Percentiles rank a stretch among this genome's conserved stretches.
These are phyloP conservation scores for Rhodotorula glutinis DNA, from an alignment of 1,284 basidiomycete genomes.

Conservation along the genomic window DNA sequence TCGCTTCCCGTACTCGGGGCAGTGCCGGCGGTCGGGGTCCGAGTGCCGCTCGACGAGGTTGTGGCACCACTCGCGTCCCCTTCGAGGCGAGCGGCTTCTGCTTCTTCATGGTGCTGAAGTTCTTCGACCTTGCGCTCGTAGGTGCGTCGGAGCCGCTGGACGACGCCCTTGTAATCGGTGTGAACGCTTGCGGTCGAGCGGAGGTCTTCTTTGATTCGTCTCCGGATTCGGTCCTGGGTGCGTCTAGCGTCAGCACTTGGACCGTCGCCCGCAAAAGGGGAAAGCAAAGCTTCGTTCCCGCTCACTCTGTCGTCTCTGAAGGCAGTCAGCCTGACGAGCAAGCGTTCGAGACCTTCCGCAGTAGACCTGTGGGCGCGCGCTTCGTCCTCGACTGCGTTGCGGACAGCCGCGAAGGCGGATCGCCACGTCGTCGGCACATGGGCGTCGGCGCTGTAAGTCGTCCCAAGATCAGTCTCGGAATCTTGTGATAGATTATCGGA, in stretches of 20 bases:
- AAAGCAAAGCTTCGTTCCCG: too few relatives aligned
- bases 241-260: neutral
- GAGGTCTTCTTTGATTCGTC: slow-evolving; percentile 39
- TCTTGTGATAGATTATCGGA: too few relatives aligned
- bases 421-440: slow-evolving; percentile 28
- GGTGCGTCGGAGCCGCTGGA: slow-evolving; percentile 30
- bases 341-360: slow-evolving; percentile 12
- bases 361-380: slow-evolving; percentile 17
- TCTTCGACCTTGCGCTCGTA: slow-evolving; percentile 43
- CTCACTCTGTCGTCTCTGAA: slow-evolving; percentile 35
- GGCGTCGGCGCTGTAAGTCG: neutral
- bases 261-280: neutral
- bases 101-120: slow-evolving; percentile 33
- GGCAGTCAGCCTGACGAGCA: slow-evolving; percentile 9
- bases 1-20: neutral
- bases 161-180: slow-evolving; percentile 36
- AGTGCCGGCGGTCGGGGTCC: neutral
- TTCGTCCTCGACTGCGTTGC: slow-evolving; percentile 20
- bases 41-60: slow-evolving; percentile 5
- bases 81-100: slow-evolving; percentile 9
- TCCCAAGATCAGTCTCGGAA: too few relatives aligned
- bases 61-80: neutral
- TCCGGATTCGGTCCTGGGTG: slow-evolving; percentile 38
- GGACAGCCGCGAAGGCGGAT: slow-evolving; percentile 8
- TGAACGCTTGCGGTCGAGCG: slow-evolving; percentile 32